Evolutionary conservation across 768 basidiomycete genomes (phyloP), one percentile per base, ranked within the genome.

Genomic region (Leccinellum albellum): DNA sequence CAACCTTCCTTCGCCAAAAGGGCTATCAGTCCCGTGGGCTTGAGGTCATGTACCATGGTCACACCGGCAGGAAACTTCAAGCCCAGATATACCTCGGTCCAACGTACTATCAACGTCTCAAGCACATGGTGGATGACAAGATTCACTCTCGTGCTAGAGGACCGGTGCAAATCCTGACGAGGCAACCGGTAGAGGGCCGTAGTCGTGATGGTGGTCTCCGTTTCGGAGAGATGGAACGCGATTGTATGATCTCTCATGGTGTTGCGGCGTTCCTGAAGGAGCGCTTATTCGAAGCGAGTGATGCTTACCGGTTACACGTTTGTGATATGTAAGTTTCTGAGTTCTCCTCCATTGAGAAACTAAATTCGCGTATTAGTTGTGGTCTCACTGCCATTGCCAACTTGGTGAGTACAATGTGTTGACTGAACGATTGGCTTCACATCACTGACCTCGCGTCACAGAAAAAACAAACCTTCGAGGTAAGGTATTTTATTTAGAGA

Each of bases 61-160:
- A 98, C 71, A 97, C 96, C 1, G 97, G 96, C n/a, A 85, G 86
- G 55, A 99, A 99, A 71, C 83, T 99, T 2, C 95, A 98, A 70
- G 97, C 97, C 9, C 97, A 99, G 70, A 86, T 99, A 13, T 99
- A 98, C 74, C 88, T 99, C 60, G 97, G 97, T 6, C 97, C 97
- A 15, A 99, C 97, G 5, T 99, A 99, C 73, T 99, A 99, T 73
- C 96, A 99, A 73, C 88, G 96, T 35, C 79, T 98, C 63, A 98
- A 98, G 78, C 97, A 99, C 76, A 99, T 99, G 96, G 97, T 99
- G 46, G 95, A 98, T 72, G 97, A 99, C 75, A 99, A 99, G 79
- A 99, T 98, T 53, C 97, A 99, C 75, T 96, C 97, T 28, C 86
- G 97, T 55, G 97, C 97, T 20, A 76, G 97, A 73, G 97, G 97